phyloP scores from a whole-genome alignment of 164 flowering plant genomes.

The Protea cynaroides region DNA sequence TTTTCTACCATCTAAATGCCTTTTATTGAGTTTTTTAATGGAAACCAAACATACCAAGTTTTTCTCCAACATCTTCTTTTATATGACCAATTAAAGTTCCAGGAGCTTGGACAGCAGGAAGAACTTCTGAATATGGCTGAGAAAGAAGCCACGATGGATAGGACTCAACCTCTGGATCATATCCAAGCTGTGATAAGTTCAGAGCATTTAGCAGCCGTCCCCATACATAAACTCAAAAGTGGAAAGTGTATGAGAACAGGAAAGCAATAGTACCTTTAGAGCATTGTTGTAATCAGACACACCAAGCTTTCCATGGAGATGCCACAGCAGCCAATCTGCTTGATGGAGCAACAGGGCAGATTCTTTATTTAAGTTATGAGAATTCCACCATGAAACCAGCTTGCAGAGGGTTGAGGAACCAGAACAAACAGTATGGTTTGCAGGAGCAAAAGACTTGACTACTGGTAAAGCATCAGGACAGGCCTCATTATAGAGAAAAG shows the following conservation, averaged over 20 bases:
- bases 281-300: conserved; percentile 96
- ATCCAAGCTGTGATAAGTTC: conserved; percentile 68
- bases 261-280: conserved; percentile 47
- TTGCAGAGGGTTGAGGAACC: conserved; percentile 85
- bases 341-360: conserved; percentile 79
- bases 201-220: background rate
- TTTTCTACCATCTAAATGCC: background rate
- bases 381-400: conserved; percentile 86
- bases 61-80: conserved; percentile 46
- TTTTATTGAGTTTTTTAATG: background rate
- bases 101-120: conserved; percentile 75
- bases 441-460: conserved; percentile 79
- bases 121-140: conserved; percentile 69
- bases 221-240: background rate
- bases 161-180: conserved; percentile 81
- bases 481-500: conserved; percentile 78
- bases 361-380: conserved; percentile 31
- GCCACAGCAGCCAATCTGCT: conserved; percentile 94
- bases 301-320: conserved; percentile 94
- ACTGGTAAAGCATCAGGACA: conserved; percentile 79
- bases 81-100: conserved; percentile 63
- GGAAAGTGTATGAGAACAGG: background rate
- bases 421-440: conserved; percentile 88
- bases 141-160: conserved; percentile 83
- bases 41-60: conserved; percentile 41